phyloP scores from a whole-genome alignment of 2,329 filamentous ascomycete species.

The Clarireedia monteithiana region DNA sequence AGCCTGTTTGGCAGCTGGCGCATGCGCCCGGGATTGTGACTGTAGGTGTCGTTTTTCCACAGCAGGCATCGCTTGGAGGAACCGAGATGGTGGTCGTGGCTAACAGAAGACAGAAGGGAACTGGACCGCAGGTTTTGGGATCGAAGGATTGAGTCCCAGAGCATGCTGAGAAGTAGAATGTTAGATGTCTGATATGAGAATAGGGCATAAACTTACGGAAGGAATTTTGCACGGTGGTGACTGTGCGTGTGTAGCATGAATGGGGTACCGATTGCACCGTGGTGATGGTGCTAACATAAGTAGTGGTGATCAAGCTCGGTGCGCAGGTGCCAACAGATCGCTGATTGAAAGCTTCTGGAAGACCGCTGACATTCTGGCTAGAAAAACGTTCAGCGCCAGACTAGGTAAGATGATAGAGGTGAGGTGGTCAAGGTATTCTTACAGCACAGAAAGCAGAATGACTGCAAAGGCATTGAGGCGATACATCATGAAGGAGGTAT shows the following conservation, averaged over 20 bases:
- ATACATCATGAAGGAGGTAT: neutral
- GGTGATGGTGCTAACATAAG: conserved; percentile 15
- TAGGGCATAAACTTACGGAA: neutral
- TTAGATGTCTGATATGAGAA: neutral
- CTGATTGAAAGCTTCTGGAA: neutral
- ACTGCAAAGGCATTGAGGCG: neutral
- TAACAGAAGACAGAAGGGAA: conserved; percentile 11
- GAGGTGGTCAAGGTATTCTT: neutral
- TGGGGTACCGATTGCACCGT: conserved; percentile 11
- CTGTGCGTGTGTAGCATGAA: conserved; percentile 26
- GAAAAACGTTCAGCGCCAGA: neutral
- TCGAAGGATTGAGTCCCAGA: conserved; percentile 1
- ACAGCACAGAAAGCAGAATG: neutral
- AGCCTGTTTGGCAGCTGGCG: conserved; percentile 24
- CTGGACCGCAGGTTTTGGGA: neutral
- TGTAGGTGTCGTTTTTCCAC: conserved; percentile 30
- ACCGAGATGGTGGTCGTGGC: conserved; percentile 30
- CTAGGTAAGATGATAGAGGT: neutral
- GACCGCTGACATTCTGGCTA: neutral
- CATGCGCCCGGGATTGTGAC: conserved; percentile 20
- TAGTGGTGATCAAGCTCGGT: conserved; percentile 10
- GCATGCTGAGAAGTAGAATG: conserved; percentile 1
- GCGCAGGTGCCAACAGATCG: conserved; percentile 5
- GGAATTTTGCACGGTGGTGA: conserved; percentile 10
- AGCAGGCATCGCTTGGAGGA: conserved; percentile 33